These are phyloP conservation scores for Talaromyces albobiverticillius DNA, from an alignment of 2,329 filamentous ascomycete genomes.

Conservation along the genomic window DNA sequence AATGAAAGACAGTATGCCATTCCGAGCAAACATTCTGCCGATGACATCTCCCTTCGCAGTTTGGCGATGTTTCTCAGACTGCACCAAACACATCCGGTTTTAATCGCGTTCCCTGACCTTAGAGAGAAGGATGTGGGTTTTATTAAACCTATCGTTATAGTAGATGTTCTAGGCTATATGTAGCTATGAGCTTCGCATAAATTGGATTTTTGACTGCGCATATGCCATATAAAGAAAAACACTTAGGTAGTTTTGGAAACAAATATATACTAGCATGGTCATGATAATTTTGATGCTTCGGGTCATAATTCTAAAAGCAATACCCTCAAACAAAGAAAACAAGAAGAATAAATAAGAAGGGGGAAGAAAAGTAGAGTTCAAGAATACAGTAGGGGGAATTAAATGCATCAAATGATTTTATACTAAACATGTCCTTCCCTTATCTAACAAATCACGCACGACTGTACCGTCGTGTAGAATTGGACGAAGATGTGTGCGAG, in stretches of 20 bases:
- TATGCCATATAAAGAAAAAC: too few relatives aligned
- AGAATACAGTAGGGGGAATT: slow-evolving; percentile 17
- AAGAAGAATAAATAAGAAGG: slow-evolving; percentile 1
- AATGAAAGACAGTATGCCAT: neutral
- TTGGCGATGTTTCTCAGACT: too few relatives aligned
- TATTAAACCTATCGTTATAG: too few relatives aligned
- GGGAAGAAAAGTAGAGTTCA: slow-evolving; percentile 13
- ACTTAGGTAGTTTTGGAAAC: too few relatives aligned
- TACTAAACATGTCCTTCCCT: slow-evolving; percentile 5
- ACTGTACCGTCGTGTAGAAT: slow-evolving; percentile 28
- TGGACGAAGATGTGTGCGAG: slow-evolving; percentile 16
- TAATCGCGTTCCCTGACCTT: too few relatives aligned
- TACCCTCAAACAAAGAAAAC: slow-evolving; percentile 5
- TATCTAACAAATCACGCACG: slow-evolving; percentile 20
- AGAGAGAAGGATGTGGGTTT: too few relatives aligned
- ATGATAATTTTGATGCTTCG: neutral
- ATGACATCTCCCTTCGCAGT: too few relatives aligned
- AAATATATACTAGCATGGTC: too few relatives aligned
- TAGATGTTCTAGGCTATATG: neutral
- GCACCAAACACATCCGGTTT: too few relatives aligned
- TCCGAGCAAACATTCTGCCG: neutral
- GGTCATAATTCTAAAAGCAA: slow-evolving; percentile 11
- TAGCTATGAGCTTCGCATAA: neutral
- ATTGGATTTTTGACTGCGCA: neutral
- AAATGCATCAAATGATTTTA: slow-evolving; percentile 14